Evolutionary conservation across 352 stramenopile species (phyloP), one percentile per base, ranked within the genome.

Genomic region (Phytophthora meadii): DNA sequence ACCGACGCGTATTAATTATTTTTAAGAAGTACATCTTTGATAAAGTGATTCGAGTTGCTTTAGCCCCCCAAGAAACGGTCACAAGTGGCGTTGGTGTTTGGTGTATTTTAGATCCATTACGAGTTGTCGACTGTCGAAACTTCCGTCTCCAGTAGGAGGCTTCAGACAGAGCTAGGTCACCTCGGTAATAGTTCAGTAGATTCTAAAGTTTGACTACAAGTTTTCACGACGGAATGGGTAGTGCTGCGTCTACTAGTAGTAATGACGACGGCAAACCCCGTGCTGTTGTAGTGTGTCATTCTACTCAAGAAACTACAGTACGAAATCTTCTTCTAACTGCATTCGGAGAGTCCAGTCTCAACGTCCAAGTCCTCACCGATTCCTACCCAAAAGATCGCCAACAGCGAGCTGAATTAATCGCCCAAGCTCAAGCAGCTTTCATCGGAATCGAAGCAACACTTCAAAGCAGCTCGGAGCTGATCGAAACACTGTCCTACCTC

Each of bases 401-500:
- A 24, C 51, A 70, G 3, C 75, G 75, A 0, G 55, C 68, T 5
- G 65, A 72, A 0, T 24, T 85, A 11, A 48, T 89, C 6, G 45
- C 46, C 5, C 47, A 46, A 37, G 58, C 51, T 3, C 51, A 81
- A 14, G 62, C 68, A 15, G 76, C 75, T 4, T 68, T 87, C 19
- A 68, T 89, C 0, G 75, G 63, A 0, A 54, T 89, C 25, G 75
- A 84, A 9, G 37, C 58, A 0, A 41, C 61, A n/a, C 81, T 85
- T 45, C 77, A 87, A 50, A 70, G 60, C 15, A 71, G 62, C 2
- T 10, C 61, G 1, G 39, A 58, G 14, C 55, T 87, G 6, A 69
- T 87, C 34, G 74, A 77, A 30, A 77, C 77, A 11, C 44, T 84
- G 36, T 85, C 80, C 37, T 85, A 77, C 49, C 68, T 87, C 44